Evolutionary conservation across 306 rosid species (phyloP).

Genomic region (Fragaria vesca): DNA sequence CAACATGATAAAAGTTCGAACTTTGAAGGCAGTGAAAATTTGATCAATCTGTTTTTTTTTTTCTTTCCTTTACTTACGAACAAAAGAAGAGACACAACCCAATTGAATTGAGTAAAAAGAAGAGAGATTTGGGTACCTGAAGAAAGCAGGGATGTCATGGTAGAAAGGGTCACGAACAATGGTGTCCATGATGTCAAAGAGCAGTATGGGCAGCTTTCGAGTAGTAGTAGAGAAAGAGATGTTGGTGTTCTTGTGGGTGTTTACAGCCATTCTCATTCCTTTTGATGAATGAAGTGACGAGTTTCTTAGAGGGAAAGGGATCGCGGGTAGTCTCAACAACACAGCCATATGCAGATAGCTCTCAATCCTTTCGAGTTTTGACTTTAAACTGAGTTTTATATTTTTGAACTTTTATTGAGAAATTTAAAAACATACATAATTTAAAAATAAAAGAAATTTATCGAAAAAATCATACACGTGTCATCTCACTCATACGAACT

Average conservation of each 20-base stretch:
- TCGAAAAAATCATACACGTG: too few species aligned
- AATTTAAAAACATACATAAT: too few species aligned
- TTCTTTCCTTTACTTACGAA: neutral
- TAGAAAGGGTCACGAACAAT: slow-evolving; percentile 94
- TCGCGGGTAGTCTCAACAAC: slow-evolving; percentile 11
- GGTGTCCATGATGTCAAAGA: slow-evolving; percentile 95
- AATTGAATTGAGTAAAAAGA: neutral
- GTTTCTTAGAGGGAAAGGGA: slow-evolving; percentile 15
- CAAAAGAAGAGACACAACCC: neutral
- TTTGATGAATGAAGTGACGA: slow-evolving; percentile 6
- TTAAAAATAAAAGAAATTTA: too few species aligned
- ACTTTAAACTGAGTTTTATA: too few species aligned
- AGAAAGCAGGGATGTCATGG: slow-evolving; percentile 80
- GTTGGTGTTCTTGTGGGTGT: neutral
- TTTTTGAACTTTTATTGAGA: too few species aligned
- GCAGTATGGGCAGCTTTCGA: slow-evolving; percentile 68
- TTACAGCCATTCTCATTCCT: slow-evolving; percentile 14
- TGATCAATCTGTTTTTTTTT: neutral
- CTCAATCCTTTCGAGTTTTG: neutral
- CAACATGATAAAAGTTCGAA: neutral
- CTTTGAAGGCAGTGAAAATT: neutral
- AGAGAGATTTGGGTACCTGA: slow-evolving; percentile 42
- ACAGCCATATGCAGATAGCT: slow-evolving; percentile 16
- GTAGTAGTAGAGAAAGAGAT: slow-evolving; percentile 18
- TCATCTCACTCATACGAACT: too few species aligned